Percentiles rank a stretch among this genome's conserved stretches.
phyloP scores from a whole-genome alignment of 768 basidiomycete genomes.

The Collybia mongolica region DNA sequence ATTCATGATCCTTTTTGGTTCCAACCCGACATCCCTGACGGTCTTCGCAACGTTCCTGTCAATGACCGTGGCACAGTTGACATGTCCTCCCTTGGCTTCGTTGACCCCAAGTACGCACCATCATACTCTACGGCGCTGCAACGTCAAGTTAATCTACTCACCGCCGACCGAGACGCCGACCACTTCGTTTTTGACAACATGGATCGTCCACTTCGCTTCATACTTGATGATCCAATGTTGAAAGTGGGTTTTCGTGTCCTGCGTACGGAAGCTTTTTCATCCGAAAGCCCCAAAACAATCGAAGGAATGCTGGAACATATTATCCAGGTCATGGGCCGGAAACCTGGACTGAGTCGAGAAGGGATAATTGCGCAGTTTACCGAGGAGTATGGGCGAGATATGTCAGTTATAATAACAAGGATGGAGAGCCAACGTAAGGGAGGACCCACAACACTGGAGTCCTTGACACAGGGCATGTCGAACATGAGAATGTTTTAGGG shows the following conservation, averaged over 20 bases:
- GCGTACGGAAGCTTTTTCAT: constrained; percentile 10
- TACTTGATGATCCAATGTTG: constrained; percentile 6
- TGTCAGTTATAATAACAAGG: constrained; percentile 2
- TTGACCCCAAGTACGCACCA: constrained; percentile 6
- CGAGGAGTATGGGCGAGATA: constrained; percentile 10
- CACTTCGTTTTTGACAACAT: constrained; percentile 18
- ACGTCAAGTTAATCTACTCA: constrained; percentile 16
- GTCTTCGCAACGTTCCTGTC: neutral
- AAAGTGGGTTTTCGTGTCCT: constrained; percentile 12
- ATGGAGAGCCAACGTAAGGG: neutral
- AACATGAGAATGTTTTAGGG: no score
- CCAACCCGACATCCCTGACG: constrained; percentile 1
- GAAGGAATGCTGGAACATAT: constrained; percentile 14
- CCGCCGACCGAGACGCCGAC: constrained; percentile 13
- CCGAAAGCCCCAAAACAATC: neutral
- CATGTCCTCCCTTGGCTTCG: constrained; percentile 7
- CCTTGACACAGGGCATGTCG: no score
- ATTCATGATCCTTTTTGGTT: constrained; percentile 13
- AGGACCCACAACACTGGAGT: no score
- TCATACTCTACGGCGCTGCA: constrained; percentile 13
- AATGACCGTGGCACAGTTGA: neutral
- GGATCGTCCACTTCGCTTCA: constrained; percentile 13
- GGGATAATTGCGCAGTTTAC: constrained; percentile 12
- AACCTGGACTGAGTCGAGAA: constrained; percentile 15
- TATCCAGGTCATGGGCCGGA: constrained; percentile 12